Evolutionary conservation across 73 alveolate genomes (phyloP), one percentile per base, ranked within the genome.

Genomic region (Breviolum minutum): DNA sequence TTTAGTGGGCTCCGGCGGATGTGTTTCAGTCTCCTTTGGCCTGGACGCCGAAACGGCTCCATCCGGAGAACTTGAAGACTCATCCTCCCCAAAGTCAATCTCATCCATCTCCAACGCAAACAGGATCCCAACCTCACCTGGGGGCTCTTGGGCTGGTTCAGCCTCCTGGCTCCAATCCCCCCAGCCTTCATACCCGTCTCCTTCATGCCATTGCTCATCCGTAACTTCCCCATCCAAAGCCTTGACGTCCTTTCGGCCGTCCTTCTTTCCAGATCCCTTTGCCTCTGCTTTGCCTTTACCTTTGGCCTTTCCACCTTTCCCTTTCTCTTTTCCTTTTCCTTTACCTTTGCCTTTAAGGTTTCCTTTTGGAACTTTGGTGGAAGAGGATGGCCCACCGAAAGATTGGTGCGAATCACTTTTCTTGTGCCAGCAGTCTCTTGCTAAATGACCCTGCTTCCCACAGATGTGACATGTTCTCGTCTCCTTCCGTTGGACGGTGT

Each of bases 251-350:
- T 71, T 71, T 9, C 82, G 17, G 32, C 82, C 82, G 29, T 71
- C 82, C 82, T 71, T 71, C 82, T 71, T 71, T 20, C 82, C 82
- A 66, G 74, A 66, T 13, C 88, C 88, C 22, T 80, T 80, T 10
- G 63, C 12, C 14, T 40, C 88, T n/a, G n/a, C n/a, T 64, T 80
- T 80, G 12, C 88, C 88, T 80, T 80, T 80, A n/a, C 88, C 88
- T 64, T 80, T 80, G 12, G 60, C 88, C 63, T 80, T 80, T 10
- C 66, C 66, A 80, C 64, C 88, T n/a, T 80, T 80, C 17, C 88
- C 88, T 9, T 10, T 71, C 29, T 20, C 82, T 13, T 9, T 9
- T 9, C 29, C 32, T 20, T 71, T 71, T 11, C 82, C 82, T 20
- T 71, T 71, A 20, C 82, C 82, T 71, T 20, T 20, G 14, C 82